Evolutionary conservation across 106 monocot species (phyloP), one percentile per base, ranked within the genome.

Genomic region (Vanilla planifolia): DNA sequence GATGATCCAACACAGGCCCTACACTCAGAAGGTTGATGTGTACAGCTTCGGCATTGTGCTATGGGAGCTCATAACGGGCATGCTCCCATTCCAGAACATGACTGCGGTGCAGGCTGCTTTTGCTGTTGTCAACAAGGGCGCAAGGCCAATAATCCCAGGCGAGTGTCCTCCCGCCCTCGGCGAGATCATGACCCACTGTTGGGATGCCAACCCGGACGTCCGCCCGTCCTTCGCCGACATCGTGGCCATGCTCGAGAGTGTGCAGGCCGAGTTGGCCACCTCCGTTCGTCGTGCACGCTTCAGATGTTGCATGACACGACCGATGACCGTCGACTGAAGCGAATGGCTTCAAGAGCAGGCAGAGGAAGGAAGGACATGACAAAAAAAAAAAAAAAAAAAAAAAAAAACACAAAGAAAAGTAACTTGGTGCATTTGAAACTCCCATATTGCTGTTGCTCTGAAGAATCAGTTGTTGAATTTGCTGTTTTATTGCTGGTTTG

Each of bases 21-120:
- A 84, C 62, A 79, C 67, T 62, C 84, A 84, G 48, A 85, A 85
- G 55, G 85, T 85, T 10, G 85, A 85, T 59, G 85, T 85, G 24
- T 85, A 85, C 43, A 85, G 80, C 67, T 85, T 85, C 27, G 80
- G 84, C 14, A 80, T 85, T 4, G 80, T 85, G 56, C 61, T 85
- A 13, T 85, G 79, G 85, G 85, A 85, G 66, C 76, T 85, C 6
- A 73, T 85, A 36, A 85, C 85, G 1, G 85, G 85, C 55, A 80
- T 76, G 76, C 76, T 85, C 13, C 85, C 85, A 5, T 85, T 85
- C 60, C 74, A 75, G 58, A 80, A 85, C 76, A 85, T 85, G 80
- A 85, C 85, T 14, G 85, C 80, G 2, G 85, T 85, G 9, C 85
- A 85, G 53, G 85, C 85, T 1, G 85, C 79, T 33, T 85, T 85